These are phyloP conservation scores for Allium fistulosum DNA, from an alignment of 106 monocot species.

Conservation along the genomic window DNA sequence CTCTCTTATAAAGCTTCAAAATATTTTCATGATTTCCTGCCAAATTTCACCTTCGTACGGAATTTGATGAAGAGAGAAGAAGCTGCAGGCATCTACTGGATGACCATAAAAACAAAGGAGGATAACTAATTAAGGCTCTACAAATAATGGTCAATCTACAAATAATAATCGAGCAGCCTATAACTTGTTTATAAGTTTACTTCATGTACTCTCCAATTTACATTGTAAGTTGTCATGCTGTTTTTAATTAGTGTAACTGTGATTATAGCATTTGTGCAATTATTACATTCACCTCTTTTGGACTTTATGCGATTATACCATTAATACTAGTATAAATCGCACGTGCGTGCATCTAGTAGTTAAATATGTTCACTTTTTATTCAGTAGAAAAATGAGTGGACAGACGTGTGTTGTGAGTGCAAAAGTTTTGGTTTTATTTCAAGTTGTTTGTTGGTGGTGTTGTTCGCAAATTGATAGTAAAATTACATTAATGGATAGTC, in stretches of 20 bases:
- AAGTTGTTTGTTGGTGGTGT: no score
- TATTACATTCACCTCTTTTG: no score
- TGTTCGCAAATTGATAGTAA: no score
- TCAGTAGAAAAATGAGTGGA: no score
- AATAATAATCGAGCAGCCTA: slow-evolving; percentile 26
- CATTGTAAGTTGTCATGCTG: slow-evolving; percentile 21
- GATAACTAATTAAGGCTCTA: slow-evolving; percentile 32
- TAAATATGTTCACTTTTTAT: no score
- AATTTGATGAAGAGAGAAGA: slow-evolving; percentile 58
- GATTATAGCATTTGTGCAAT: no score
- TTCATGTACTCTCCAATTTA: slow-evolving; percentile 28
- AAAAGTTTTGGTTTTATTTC: no score
- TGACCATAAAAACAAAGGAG: slow-evolving; percentile 50
- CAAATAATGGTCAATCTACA: slow-evolving; percentile 7
- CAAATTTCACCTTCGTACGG: slow-evolving; percentile 48
- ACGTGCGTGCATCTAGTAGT: no score
- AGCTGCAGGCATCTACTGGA: slow-evolving; percentile 48
- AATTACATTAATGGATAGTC: no score
- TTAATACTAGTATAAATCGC: no score
- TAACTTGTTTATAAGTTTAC: slow-evolving; percentile 30
- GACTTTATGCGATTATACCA: no score
- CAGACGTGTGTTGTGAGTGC: no score
- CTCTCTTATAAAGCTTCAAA: not conserved
- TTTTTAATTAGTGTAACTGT: not conserved
- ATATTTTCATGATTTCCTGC: not conserved